Evolutionary conservation across 345 rosid genomes (phyloP), one percentile per base, ranked within the genome.

Genomic region (Rhizophora mangle): DNA sequence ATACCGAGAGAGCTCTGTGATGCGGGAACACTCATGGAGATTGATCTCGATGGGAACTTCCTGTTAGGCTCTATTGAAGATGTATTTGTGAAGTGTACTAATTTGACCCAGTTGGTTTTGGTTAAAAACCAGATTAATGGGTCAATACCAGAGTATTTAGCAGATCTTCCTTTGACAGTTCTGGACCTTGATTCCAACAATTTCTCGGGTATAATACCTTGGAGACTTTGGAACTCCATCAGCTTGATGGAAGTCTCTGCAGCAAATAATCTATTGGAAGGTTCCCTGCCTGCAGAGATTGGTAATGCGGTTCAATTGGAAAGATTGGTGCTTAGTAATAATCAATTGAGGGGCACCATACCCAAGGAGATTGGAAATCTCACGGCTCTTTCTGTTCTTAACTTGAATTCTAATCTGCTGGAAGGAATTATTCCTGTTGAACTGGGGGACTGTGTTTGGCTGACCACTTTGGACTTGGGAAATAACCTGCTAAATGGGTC

Each of bases 381-480:
- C 31, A 72, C 78, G 2, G 68, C 84, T 58, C 84, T 95, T 46
- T 87, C 94, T 2, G 84, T 88, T 72, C 79, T 95, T 26, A 81
- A 82, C 65, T 76, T 95, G 82, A 95, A 90, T 65, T 84, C 96
- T 6, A 95, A 95, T 77, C 65, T 71, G 68, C 73, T 95, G 13
- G 81, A 80, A 34, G 94, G 98, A 13, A 55, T 34, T 52, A 87
- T 92, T 70, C 98, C 99, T 0, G 47, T 9, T 1, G 91, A 83
- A 82, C 84, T 95, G 1, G 96, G 93, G 0, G 78, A 84, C 31
- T 95, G 98, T 78, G 55, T 60, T 56, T 81, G 82, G 6, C 79
- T 92, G 30, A 87, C 96, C 72, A 87, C 98, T 6, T 58, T 95
- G 86, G 87, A 95, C 80, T 80, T 90, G 2, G 96, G 99, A 53